These are phyloP conservation scores for Aureococcus anophagefferens DNA, from an alignment of 108 stramenopile species.

Conservation along the genomic window DNA sequence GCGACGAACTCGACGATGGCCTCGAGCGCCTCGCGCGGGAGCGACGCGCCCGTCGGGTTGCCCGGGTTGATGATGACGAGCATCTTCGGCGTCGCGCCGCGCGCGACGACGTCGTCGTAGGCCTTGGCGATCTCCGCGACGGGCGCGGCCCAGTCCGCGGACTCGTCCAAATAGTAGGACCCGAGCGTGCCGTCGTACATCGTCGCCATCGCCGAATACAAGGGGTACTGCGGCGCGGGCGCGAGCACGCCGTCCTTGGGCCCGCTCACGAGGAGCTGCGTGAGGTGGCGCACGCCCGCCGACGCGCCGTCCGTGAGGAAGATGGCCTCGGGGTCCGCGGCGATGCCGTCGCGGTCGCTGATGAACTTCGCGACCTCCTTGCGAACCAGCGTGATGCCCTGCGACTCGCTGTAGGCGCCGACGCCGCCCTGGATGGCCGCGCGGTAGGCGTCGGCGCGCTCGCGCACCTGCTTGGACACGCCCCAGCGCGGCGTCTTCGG, in stretches of 20 bases:
- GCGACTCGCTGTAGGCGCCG: constrained; percentile 66
- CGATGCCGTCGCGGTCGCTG: constrained; percentile 58
- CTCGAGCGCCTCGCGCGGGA: constrained; percentile 60
- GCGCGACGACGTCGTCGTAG: constrained; percentile 55
- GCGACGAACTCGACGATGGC: constrained; percentile 67
- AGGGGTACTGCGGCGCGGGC: constrained; percentile 92
- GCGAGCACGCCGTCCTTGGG: constrained; percentile 74
- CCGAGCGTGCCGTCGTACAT: constrained; percentile 67
- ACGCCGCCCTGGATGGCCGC: constrained; percentile 57
- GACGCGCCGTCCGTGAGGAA: constrained; percentile 87
- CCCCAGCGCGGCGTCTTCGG: no score
- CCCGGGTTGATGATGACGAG: constrained; percentile 89
- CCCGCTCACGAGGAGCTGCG: constrained; percentile 64
- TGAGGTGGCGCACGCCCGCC: constrained; percentile 61
- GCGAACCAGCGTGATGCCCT: constrained; percentile 66
- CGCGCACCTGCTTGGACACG: background rate
- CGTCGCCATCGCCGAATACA: constrained; percentile 76
- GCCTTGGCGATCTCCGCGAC: constrained; percentile 55
- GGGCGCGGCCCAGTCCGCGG: constrained; percentile 62
- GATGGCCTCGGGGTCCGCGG: constrained; percentile 60
- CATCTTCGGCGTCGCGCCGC: constrained; percentile 57
- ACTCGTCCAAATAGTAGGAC: constrained; percentile 76
- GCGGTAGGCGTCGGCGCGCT: constrained; percentile 58
- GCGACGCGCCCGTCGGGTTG: constrained; percentile 84
- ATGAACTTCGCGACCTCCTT: constrained; percentile 79